A percentile compares a stretch with the other conserved stretches of the same genome.
Evolutionary conservation across 768 basidiomycete genomes (phyloP).

Genomic region (Russula sp.): DNA sequence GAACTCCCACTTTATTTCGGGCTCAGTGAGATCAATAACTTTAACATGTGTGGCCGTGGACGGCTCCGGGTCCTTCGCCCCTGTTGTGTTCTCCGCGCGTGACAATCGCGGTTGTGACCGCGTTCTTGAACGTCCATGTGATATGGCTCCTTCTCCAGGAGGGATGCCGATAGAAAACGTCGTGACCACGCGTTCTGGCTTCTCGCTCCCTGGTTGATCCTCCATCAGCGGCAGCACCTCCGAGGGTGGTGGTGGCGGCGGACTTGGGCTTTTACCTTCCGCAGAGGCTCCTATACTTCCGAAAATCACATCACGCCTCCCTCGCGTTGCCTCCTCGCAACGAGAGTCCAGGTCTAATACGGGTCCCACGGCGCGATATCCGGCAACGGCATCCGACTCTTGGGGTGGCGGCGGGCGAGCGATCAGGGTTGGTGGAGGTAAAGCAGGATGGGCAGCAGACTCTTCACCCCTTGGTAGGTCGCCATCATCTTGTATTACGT

Average conservation of each 20-base stretch:
- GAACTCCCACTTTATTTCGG: constrained; percentile 47
- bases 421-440: constrained; percentile 30
- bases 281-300: constrained; percentile 18
- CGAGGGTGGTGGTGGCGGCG: constrained; percentile 11
- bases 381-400: constrained; percentile 31
- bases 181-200: constrained; percentile 29
- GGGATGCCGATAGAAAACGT: constrained; percentile 41
- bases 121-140: constrained; percentile 28
- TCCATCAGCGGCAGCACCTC: constrained; percentile 6
- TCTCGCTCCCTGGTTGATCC: constrained; percentile 3
- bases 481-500: neutral
- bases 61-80: neutral
- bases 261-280: constrained; percentile 24
- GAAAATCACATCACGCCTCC: constrained; percentile 18
- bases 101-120: constrained; percentile 23
- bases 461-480: constrained; percentile 4
- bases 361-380: constrained; percentile 29
- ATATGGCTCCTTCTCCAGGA: constrained; percentile 31
- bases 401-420: constrained; percentile 30
- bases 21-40: constrained; percentile 31
- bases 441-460: constrained; percentile 8
- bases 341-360: constrained; percentile 1
- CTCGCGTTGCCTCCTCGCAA: constrained; percentile 3
- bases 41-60: constrained; percentile 13
- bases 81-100: neutral